A percentile compares a stretch with the other conserved stretches of the same genome.
These are phyloP conservation scores for Leccinum subspadiceum DNA, from an alignment of 1,284 basidiomycete genomes.

Conservation along the genomic window DNA sequence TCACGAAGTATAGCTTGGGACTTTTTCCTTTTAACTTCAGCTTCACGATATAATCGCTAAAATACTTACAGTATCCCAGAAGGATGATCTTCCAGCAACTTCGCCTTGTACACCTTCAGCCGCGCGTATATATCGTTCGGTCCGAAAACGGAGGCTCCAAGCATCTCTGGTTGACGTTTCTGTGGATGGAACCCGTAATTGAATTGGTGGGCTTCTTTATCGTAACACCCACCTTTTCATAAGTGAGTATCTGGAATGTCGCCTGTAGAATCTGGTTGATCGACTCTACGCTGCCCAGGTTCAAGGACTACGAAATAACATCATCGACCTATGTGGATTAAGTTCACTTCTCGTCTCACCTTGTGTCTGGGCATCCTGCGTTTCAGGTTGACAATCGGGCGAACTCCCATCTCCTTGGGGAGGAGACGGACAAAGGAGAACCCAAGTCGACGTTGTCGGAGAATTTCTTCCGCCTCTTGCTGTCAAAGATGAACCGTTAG, in stretches of 20 bases:
- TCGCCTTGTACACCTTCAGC: constrained; percentile 69
- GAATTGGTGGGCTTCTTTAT: neutral
- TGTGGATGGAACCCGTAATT: constrained; percentile 30
- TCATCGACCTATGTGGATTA: neutral
- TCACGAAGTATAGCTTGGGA: constrained; percentile 90
- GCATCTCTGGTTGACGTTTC: constrained; percentile 59
- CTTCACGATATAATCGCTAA: neutral
- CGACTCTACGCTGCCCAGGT: constrained; percentile 43
- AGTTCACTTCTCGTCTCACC: constrained; percentile 5
- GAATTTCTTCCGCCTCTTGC: constrained; percentile 62
- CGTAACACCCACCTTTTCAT: constrained; percentile 66
- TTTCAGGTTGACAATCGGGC: constrained; percentile 92
- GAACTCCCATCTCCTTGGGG: constrained; percentile 92
- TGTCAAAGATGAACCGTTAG: constrained; percentile 31
- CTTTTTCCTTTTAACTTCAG: constrained; percentile 39
- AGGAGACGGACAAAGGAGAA: constrained; percentile 87
- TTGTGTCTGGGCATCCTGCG: constrained; percentile 47
- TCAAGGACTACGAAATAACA: constrained; percentile 25
- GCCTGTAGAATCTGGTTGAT: constrained; percentile 87
- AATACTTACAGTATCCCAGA: constrained; percentile 53
- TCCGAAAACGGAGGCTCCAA: constrained; percentile 84
- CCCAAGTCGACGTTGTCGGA: constrained; percentile 69
- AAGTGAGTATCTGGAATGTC: constrained; percentile 82
- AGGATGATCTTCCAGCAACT: constrained; percentile 41
- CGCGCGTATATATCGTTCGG: constrained; percentile 78